Evolutionary conservation across 2,329 filamentous ascomycete genomes (phyloP), one percentile per base, ranked within the genome.

Genomic region (Sclerotinia subarctica): DNA sequence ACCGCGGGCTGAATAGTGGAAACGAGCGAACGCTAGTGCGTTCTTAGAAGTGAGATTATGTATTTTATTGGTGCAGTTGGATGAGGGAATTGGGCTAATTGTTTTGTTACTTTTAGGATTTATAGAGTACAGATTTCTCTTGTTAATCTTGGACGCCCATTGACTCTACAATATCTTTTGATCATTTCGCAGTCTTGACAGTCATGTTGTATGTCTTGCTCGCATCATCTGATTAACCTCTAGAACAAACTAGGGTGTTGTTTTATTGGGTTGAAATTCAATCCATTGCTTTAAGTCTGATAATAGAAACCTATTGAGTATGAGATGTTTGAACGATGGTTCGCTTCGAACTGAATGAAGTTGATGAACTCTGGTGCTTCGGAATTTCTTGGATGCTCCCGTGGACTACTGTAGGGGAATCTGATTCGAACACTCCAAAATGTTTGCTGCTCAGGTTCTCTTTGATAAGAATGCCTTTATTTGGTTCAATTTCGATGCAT

Each of bases 131-230:
- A 54, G 21, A 21, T 54, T 54, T 7, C 2, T 21, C 21, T 54
- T 0, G 21, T 54, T 3, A 32, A 35, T 5, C 6, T 32, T 54
- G 52, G 7, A 35, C 32, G 5, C 13, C 26, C 10, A 35, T 5
- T 11, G 35, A 35, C 4, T 5, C 17, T 8, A 11, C 13, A 2
- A 54, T 54, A 13, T 35, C 52, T 2, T 54, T 8, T n/a, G 52
- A 54, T 54, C 11, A 6, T n/a, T 7, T 32, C 5, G 13, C 1
- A 13, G 7, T 10, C 11, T 17, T 6, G 0, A 11, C 11, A 0
- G 2, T 32, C 17, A n/a, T n/a, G 8, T 29, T 29, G 1, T 54
- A 21, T 21, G 32, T 54, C 21, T 11, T 35, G 19, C 21, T 17
- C 13, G 17, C 10, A 13, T 1, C 11, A 54, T 54, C 26, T 21